Base-by-base conservation (phyloP, 2,329 filamentous ascomycete species). In the Paecilomyces niveus region DNA sequence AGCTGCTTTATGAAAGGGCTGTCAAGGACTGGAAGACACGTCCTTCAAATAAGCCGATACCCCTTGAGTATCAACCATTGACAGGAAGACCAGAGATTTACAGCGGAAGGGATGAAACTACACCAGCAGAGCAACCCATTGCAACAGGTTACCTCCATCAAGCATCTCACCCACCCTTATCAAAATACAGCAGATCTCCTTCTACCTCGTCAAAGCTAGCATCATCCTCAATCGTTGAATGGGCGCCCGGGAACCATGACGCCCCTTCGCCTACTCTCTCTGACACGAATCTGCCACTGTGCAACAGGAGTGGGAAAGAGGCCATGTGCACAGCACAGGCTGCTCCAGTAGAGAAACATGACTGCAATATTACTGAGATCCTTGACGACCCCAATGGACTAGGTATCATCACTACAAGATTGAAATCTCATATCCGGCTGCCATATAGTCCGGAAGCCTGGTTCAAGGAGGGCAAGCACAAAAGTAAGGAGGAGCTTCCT, bases 21-120 rank as follows among this genome's bases (percentile, higher is more conserved):
- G 77, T 80, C 58, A 66, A 69, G 33, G 72, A 78, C 57, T 86
- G 83, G 83, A 68, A 69, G 57, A 81, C 81, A n/a, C 72, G 72
- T 2, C 13, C 39, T 29, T 50, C 26, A 15, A 13, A 53, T 13
- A 29, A 50, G 15, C 32, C 31, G 52, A 26, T 52, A 52, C 15
- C 29, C 26, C 50, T 52, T 15, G 50, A 52, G 21, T 52, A 52
- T 29, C 22, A 52, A 24, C 22, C 21, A 1, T 13, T 52, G 10
- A 29, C 50, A 13, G 5, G 26, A 21, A 13, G 26, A 21, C 10
- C 22, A 21, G 26, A 26, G 22, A 13, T 24, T 11, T n/a, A 21
- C 26, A 52, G 13, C 9, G 13, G 29, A 52, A 21, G 26, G 13
- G 26, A 52, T 6, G 6, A 21, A 22, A 9, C 5, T 24, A 52